These are phyloP conservation scores for Dillenia suffruticosa DNA, from an alignment of 164 flowering plant species.

Conservation along the genomic window DNA sequence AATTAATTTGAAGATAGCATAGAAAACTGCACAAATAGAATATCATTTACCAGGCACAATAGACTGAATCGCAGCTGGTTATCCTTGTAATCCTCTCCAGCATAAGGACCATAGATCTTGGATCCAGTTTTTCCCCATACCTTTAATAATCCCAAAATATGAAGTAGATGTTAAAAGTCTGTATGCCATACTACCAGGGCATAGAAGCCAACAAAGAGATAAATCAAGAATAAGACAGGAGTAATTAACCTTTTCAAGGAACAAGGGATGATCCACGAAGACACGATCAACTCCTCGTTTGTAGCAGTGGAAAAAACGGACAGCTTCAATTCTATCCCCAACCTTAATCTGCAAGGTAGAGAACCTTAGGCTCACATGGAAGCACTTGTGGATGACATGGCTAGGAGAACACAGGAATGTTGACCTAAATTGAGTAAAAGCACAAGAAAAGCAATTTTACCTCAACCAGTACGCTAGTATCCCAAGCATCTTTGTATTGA, in stretches of 20 bases:
- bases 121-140: constrained; percentile 71
- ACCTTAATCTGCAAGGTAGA: constrained; percentile 48
- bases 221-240: neutral
- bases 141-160: constrained; percentile 14
- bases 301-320: constrained; percentile 92
- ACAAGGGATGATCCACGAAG: constrained; percentile 86
- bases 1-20: too few relatives aligned
- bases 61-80: constrained; percentile 75
- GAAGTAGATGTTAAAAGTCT: too few relatives aligned
- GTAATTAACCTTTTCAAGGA: constrained; percentile 72
- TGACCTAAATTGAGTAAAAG: neutral
- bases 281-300: constrained; percentile 97
- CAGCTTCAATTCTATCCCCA: constrained; percentile 63
- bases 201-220: too few relatives aligned
- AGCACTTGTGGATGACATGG: neutral
- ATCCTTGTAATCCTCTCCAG: constrained; percentile 75
- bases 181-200: too few relatives aligned
- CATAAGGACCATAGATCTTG: constrained; percentile 54
- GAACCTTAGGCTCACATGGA: neutral
- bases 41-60: constrained; percentile 50
- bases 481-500: constrained; percentile 97
- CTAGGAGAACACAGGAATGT: neutral
- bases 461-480: constrained; percentile 59
- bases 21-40: neutral
- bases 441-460: constrained; percentile 27